These are phyloP conservation scores for Calonectria montana DNA, from an alignment of 2,329 filamentous ascomycete genomes.

Conservation along the genomic window DNA sequence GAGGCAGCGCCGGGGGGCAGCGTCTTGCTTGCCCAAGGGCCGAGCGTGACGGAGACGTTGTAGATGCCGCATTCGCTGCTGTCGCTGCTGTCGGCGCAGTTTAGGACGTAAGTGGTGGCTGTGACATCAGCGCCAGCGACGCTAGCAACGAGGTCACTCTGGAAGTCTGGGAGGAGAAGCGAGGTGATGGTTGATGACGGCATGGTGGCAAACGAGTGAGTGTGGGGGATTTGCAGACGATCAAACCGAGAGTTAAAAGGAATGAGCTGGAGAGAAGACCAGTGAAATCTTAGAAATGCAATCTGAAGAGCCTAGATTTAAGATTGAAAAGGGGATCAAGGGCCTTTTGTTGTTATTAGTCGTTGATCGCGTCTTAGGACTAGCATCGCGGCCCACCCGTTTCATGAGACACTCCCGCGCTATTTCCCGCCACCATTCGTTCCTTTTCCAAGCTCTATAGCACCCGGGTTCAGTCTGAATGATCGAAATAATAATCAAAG, in stretches of 20 bases:
- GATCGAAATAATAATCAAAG: too few relatives aligned
- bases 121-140: background rate
- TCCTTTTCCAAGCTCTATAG: too few relatives aligned
- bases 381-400: background rate
- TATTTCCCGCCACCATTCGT: background rate
- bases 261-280: background rate
- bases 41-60: constrained; percentile 12
- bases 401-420: background rate
- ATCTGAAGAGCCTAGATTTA: background rate
- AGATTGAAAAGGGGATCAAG: background rate
- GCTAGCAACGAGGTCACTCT: background rate
- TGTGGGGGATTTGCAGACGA: background rate
- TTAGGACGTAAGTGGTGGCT: background rate
- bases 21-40: constrained; percentile 28
- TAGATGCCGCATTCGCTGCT: constrained; percentile 7
- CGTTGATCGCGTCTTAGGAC: background rate
- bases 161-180: background rate
- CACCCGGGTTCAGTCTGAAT: too few relatives aligned
- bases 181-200: background rate
- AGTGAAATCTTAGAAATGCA: background rate
- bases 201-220: background rate
- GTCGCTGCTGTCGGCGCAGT: constrained; percentile 15
- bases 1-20: constrained; percentile 1
- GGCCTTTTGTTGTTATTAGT: too few relatives aligned
- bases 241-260: background rate